phyloP scores from a whole-genome alignment of 352 stramenopile genomes.

The Phytophthora parvispora region DNA sequence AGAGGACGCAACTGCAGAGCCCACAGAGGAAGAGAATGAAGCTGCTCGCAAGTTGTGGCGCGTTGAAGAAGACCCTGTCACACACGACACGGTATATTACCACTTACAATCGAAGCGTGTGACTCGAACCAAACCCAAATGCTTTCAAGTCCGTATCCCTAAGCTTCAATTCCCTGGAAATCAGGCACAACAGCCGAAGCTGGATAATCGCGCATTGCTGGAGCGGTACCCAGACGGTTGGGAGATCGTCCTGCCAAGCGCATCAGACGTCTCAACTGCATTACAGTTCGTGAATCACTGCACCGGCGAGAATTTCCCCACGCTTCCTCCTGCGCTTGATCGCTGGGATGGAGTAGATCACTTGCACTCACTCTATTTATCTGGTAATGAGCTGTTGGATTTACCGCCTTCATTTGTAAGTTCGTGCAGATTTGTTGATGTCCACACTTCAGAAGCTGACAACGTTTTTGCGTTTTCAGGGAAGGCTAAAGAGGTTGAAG shows the following conservation, averaged over 20 bases:
- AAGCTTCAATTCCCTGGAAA: conserved; percentile 40
- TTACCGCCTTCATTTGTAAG: conserved; percentile 72
- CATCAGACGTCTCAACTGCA: conserved; percentile 42
- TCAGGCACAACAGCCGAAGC: conserved; percentile 3
- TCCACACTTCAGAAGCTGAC: not conserved
- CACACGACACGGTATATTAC: conserved; percentile 60
- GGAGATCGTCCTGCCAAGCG: conserved; percentile 49
- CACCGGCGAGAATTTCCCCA: conserved; percentile 35
- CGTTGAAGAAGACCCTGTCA: conserved; percentile 64
- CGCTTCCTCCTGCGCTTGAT: conserved; percentile 62
- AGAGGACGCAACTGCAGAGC: not conserved
- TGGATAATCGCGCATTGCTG: conserved; percentile 18
- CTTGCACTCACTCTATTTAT: conserved; percentile 58
- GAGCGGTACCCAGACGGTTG: conserved; percentile 51
- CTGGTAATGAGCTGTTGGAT: conserved; percentile 69
- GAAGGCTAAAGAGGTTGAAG: conserved; percentile 64
- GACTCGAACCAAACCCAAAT: conserved; percentile 59
- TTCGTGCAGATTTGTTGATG: conserved; percentile 6
- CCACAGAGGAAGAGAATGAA: conserved; percentile 46
- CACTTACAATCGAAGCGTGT: conserved; percentile 57
- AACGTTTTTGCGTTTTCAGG: conserved; percentile 39
- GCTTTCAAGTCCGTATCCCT: conserved; percentile 64
- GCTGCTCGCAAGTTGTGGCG: conserved; percentile 52
- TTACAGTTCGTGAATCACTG: conserved; percentile 64
- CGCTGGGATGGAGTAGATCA: conserved; percentile 54